Evolutionary conservation across 768 basidiomycete species (phyloP).

Genomic region (Russula emetica): DNA sequence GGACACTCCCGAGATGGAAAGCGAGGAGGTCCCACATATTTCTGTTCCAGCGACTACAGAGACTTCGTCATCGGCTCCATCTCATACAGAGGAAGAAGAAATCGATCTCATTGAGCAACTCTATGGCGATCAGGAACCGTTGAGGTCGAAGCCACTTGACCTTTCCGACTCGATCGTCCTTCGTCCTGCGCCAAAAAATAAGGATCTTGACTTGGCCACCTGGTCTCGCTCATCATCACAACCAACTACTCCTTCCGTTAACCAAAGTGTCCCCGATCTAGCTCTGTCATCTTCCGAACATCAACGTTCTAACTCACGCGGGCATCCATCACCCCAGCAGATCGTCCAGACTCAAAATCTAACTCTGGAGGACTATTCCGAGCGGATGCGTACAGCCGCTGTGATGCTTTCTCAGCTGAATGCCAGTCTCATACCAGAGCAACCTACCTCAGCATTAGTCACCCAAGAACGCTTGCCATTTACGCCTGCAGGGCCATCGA

Average conservation of each 20-base stretch:
- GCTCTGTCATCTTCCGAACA: not conserved
- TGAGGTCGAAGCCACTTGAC: conserved; percentile 68
- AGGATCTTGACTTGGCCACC: conserved; percentile 77
- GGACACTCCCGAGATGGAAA: conserved; percentile 28
- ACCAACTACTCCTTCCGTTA: conserved; percentile 45
- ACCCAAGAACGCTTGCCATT: conserved; percentile 21
- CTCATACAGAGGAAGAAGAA: conserved; percentile 64
- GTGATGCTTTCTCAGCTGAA: conserved; percentile 98
- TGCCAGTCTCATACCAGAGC: conserved; percentile 64
- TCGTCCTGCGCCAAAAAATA: conserved; percentile 80
- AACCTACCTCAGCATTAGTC: conserved; percentile 32
- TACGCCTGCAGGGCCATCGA: conserved; percentile 26
- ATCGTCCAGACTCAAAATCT: conserved; percentile 36
- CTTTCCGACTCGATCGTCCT: conserved; percentile 81
- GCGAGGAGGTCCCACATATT: conserved; percentile 5
- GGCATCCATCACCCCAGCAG: conserved; percentile 17
- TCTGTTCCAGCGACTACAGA: not conserved
- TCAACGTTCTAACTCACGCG: conserved; percentile 16
- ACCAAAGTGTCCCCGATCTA: conserved; percentile 24
- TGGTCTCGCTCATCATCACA: conserved; percentile 62
- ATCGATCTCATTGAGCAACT: conserved; percentile 96
- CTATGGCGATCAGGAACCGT: conserved; percentile 72
- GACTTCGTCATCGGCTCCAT: conserved; percentile 15
- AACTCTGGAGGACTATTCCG: conserved; percentile 95
- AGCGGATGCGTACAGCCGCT: conserved; percentile 96